phyloP scores from a whole-genome alignment of 2,329 filamentous ascomycete genomes.

The Cladosporium sp. region DNA sequence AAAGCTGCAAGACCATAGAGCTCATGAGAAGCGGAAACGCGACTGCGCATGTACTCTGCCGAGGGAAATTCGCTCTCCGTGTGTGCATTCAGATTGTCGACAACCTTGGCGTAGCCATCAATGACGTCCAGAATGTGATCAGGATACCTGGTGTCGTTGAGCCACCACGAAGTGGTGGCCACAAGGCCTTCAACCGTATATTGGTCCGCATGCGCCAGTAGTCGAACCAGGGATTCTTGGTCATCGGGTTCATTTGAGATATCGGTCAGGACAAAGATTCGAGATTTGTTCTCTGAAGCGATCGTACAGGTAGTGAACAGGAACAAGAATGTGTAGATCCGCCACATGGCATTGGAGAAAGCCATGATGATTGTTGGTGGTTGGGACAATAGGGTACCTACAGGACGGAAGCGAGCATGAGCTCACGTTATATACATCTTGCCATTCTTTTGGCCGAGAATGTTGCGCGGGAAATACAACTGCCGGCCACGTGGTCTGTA shows the following conservation, averaged over 20 bases:
- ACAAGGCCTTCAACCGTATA: constrained; percentile 16
- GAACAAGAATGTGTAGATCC: background rate
- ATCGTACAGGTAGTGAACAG: background rate
- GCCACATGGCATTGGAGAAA: background rate
- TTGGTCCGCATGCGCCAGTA: constrained; percentile 16
- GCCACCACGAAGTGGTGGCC: constrained; percentile 20
- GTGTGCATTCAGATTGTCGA: constrained; percentile 43
- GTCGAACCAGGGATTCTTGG: constrained; percentile 22
- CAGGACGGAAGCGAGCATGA: too few relatives aligned
- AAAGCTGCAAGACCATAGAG: constrained; percentile 35
- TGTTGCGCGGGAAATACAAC: too few relatives aligned
- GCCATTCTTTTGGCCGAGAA: too few relatives aligned
- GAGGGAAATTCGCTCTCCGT: constrained; percentile 25
- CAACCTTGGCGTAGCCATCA: constrained; percentile 26
- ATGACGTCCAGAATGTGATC: constrained; percentile 28
- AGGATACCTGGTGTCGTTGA: constrained; percentile 19
- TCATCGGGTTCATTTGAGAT: constrained; percentile 28
- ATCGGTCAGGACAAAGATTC: constrained; percentile 21
- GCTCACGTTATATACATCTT: too few relatives aligned
- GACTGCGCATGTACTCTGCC: constrained; percentile 14
- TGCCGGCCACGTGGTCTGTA: too few relatives aligned
- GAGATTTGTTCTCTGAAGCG: constrained; percentile 9
- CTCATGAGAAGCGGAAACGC: constrained; percentile 32
- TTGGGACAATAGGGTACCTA: too few relatives aligned
- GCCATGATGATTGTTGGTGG: background rate